Conservation (phyloP, 2,329 filamentous ascomycete genomes). For the Orbilia javanica region DNA sequence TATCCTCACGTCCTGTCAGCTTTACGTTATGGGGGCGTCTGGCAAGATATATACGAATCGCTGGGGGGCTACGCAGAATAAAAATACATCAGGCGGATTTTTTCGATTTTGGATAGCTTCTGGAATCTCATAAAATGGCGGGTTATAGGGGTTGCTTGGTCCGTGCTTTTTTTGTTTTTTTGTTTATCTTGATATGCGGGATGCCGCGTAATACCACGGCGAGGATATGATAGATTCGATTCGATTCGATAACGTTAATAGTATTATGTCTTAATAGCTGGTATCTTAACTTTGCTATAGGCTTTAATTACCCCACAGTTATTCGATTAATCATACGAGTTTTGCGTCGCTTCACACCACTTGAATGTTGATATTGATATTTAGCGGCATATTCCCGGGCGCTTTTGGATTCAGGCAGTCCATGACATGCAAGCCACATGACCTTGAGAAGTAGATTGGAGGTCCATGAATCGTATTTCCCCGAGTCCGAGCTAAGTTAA, state of each 20-base stretch:
- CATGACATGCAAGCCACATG: neutral
- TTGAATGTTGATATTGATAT: neutral
- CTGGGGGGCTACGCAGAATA: no score
- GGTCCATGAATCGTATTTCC: neutral
- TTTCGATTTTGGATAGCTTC: no score
- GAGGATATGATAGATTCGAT: neutral
- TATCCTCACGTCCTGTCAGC: neutral
- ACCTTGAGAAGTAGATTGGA: neutral
- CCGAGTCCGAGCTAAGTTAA: neutral
- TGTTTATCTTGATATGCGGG: neutral
- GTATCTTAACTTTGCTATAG: neutral
- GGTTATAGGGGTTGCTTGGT: slow-evolving; percentile 4
- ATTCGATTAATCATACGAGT: no score
- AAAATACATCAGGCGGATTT: no score
- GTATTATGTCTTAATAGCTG: neutral
- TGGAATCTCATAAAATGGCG: neutral
- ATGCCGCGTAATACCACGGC: neutral
- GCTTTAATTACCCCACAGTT: slow-evolving; percentile 9
- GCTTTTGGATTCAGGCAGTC: slow-evolving; percentile 8
- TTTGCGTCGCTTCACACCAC: neutral
- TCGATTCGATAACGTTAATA: neutral
- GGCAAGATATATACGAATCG: neutral
- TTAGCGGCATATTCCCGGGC: slow-evolving; percentile 16
- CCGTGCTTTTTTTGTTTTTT: neutral
- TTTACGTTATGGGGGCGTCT: neutral